phyloP scores from a whole-genome alignment of 257 asterid species.

The Solanum pinnatisectum region DNA sequence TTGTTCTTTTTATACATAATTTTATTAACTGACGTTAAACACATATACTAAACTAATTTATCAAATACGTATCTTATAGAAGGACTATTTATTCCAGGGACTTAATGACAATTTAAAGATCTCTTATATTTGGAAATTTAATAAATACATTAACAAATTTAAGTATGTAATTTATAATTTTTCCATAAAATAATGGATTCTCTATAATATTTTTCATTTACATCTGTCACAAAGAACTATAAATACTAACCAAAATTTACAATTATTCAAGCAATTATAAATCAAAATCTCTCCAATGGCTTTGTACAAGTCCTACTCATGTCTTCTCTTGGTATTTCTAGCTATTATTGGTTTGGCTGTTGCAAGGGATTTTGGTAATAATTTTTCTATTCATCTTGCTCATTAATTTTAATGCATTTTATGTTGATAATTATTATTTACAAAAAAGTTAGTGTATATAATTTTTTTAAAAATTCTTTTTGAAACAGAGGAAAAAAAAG shows the following conservation, averaged over 20 bases:
- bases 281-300: not conserved
- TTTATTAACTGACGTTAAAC: too few relatives aligned
- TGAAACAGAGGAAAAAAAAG: not conserved
- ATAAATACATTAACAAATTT: not conserved
- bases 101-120: not conserved
- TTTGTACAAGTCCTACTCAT: not conserved
- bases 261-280: not conserved
- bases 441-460: not conserved
- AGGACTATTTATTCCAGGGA: not conserved
- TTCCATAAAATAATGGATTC: not conserved
- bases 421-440: not conserved
- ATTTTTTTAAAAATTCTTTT: not conserved
- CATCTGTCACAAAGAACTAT: not conserved
- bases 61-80: not conserved
- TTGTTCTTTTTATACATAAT: too few relatives aligned
- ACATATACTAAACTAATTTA: not conserved
- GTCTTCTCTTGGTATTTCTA: not conserved
- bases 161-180: not conserved
- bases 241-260: not conserved
- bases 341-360: not conserved
- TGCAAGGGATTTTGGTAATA: not conserved
- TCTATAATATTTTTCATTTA: not conserved
- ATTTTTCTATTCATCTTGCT: not conserved
- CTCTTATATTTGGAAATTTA: not conserved
- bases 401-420: not conserved